These are phyloP conservation scores for Protea cynaroides DNA, from an alignment of 164 flowering plant genomes.

Conservation along the genomic window DNA sequence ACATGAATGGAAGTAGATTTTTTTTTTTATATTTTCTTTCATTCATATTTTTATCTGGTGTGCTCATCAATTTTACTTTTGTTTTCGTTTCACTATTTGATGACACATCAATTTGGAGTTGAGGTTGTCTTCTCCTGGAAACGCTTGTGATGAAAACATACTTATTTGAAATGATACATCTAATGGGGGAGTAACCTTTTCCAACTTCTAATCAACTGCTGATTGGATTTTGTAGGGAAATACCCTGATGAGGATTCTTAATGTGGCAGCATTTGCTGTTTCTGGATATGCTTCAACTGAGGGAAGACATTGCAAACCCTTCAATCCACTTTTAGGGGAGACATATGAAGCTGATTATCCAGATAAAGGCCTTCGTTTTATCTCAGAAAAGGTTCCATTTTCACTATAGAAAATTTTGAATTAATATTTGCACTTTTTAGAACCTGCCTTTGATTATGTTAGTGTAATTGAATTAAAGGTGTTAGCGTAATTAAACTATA, in stretches of 20 bases:
- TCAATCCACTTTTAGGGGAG: constrained; percentile 50
- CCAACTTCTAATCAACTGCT: neutral
- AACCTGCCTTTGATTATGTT: no score
- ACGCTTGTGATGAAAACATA: neutral
- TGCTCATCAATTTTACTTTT: neutral
- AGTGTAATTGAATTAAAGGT: no score
- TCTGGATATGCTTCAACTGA: constrained; percentile 54
- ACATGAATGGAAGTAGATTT: no score
- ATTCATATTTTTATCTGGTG: neutral
- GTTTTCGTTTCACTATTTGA: neutral
- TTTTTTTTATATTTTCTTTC: no score
- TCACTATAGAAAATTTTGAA: no score
- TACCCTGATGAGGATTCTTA: constrained; percentile 41
- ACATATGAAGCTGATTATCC: constrained; percentile 54
- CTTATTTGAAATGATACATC: no score
- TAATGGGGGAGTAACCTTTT: neutral
- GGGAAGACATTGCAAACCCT: constrained; percentile 47
- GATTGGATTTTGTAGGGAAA: constrained; percentile 27
- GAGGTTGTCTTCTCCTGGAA: neutral
- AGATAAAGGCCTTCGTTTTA: constrained; percentile 44
- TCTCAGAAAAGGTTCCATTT: constrained; percentile 43
- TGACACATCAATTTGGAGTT: neutral
- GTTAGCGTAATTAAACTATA: no score
- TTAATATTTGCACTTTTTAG: no score
- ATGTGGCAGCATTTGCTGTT: constrained; percentile 51